Evolutionary conservation across 176 grass and related monocot species (phyloP), one percentile per base, ranked within the genome.

Genomic region (Avena eriantha): DNA sequence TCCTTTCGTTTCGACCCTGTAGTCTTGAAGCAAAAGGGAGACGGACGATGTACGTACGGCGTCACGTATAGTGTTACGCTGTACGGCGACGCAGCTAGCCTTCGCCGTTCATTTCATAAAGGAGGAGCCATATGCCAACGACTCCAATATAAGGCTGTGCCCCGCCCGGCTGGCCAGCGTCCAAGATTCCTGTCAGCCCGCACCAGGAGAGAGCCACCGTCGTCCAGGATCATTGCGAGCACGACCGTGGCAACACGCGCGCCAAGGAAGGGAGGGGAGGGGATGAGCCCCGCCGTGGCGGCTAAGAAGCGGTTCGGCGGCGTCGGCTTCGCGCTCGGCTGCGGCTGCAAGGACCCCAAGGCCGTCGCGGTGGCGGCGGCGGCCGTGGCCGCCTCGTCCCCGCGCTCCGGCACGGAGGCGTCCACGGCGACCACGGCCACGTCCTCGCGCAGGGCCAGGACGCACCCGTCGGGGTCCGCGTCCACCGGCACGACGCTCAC

Each of bases 341-440:
- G 92, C 72, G 82, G 89, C 5, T 96, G 94, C 89, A 88, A 80
- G 73, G 89, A 93, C 67, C 77, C 89, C 76, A 92, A 88, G 78
- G 83, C 91, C 15, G 94, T 93, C 49, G 92, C 88, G 0, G 90
- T 92, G 26, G 83, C 73, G 21, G 51, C 15, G 34, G 89, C 83
- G 1, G 92, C 89, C 41, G 82, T 68, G 29, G 55, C 81, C 18
- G 73, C 69, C 18, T 57, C 83, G 35, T 86, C 84, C 19, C 84
- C 85, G 54, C 83, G 86, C 57, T 87, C 88, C 3, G 76, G 60
- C 16, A 89, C 81, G 8, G 84, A 84, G 36, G 74, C 91, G 74
- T 88, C 85, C 54, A 88, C 93, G 7, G 65, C 76, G 22, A 82
- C 86, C 57, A 68, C 88, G n/a, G 77, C 67, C 9, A 83, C 86